phyloP scores from a whole-genome alignment of 345 rosid species.

The Heritiera littoralis region DNA sequence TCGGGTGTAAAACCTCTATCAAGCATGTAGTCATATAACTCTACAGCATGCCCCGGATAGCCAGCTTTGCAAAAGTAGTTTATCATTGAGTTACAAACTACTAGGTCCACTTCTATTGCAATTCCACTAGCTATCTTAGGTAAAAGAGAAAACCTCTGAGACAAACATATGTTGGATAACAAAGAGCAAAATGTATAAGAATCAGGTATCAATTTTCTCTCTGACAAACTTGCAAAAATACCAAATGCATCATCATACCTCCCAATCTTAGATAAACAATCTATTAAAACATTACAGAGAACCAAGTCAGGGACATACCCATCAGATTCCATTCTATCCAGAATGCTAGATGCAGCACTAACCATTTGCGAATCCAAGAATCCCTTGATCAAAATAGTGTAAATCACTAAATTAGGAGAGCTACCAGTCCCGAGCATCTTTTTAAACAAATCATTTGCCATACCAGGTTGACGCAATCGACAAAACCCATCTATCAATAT shows the following conservation, averaged over 20 bases:
- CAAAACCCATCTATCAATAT: conserved; percentile 53
- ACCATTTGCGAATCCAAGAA: conserved; percentile 53
- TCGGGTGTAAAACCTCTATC: conserved; percentile 54
- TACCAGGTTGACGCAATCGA: conserved; percentile 37
- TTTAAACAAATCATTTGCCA: conserved; percentile 48
- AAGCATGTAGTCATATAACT: conserved; percentile 46
- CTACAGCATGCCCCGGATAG: conserved; percentile 41
- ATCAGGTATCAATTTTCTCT: conserved; percentile 57
- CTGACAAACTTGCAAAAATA: conserved; percentile 42
- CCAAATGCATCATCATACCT: conserved; percentile 54
- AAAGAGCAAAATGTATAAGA: conserved; percentile 62
- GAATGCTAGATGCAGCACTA: conserved; percentile 39
- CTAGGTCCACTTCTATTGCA: conserved; percentile 42
- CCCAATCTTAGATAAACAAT: conserved; percentile 54
- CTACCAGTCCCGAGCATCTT: conserved; percentile 59
- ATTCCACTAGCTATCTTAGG: conserved; percentile 36
- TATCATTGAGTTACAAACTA: conserved; percentile 54
- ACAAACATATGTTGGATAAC: conserved; percentile 45
- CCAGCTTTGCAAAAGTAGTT: conserved; percentile 57
- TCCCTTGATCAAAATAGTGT: conserved; percentile 62
- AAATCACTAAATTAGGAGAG: conserved; percentile 61
- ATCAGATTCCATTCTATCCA: conserved; percentile 39
- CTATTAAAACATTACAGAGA: conserved; percentile 64
- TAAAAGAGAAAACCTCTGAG: conserved; percentile 39
- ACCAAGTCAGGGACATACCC: conserved; percentile 61